Evolutionary conservation across 306 rosid genomes (phyloP), one percentile per base, ranked within the genome.

Genomic region (Gillenia trifoliata): DNA sequence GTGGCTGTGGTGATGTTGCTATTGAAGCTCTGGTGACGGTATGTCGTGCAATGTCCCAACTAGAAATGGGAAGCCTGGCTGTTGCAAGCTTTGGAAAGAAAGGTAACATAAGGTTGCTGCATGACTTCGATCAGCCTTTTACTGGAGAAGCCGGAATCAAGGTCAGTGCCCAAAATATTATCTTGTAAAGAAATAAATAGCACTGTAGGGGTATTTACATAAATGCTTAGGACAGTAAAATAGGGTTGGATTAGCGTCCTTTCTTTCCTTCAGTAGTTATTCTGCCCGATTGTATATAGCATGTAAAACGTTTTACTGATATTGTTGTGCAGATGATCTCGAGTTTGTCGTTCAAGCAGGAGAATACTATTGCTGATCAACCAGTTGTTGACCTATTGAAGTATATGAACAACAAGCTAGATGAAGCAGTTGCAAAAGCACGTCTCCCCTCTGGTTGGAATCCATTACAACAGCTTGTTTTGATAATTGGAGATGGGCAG

Each of bases 21-120:
- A 72, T 85, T 70, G 96, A 94, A 84, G 93, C 97, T 72, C 70
- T 91, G 85, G 96, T 94, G 47, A 89, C 96, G 12, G 98, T 94
- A 23, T 91, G 96, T 13, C 98, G 97, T 72, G 97, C 97, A 69
- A 77, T 94, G 86, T 88, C 96, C 50, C 97, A 88, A 73, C 80
- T 94, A 31, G 41, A 36, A 11, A 36, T 36, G 41, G 41, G 41
- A 11, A 36, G 81, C 78, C 81, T 94, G 56, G 97, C 98, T 45
- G 97, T 94, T 78, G 88, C 92, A 23, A 91, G 96, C 85, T 94
- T 89, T 72, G 98, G 98, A 64, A 90, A 85, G 65, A 90, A 88
- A 66, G 97, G 97, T 57, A 94, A 94, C 77, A 90, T 94, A 47
- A 87, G 78, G 75, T 79, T 90, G 41, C 41, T 36, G 41, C 41